Base-by-base conservation (phyloP, 1,139 yeast species). In the Trichomonascaceae sp. region DNA sequence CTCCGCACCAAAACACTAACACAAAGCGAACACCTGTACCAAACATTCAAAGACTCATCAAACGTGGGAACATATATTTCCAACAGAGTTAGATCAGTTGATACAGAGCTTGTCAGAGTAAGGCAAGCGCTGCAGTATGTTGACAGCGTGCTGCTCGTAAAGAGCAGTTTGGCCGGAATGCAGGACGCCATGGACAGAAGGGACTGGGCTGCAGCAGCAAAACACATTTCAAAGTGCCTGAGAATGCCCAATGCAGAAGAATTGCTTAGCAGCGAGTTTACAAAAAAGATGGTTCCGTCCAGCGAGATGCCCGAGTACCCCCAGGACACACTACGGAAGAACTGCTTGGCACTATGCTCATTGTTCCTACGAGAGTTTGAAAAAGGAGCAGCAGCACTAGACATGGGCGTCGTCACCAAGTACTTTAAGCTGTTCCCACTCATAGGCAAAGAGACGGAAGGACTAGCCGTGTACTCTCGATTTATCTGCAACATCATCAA, bases 281-380 rank as follows among this genome's bases (percentile, higher is more conserved):
- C 94, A 2, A 69, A 76, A 33, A 74, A 69, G 31, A 82, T 81
- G 48, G 89, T 89, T n/a, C 98, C 99, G 0, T 75, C 93, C 0
- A 66, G 81, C 5, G 93, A 82, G 35, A 67, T 85, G n/a, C 95
- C 96, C 0, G 93, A 82, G 37, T 61, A 69, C 34, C 97, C 98
- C 0, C 54, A 57, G 11, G 67, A 60, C 1, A 61, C 80, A 0
- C 50, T 89, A 1, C 52, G 59, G 1, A 63, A 62, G 13, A 82
- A 93, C 71, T 67, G 73, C 3, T 60, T 59, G 1, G 66, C 73
- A 29, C 62, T 87, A 38, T 74, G 73, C 2, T 54, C 54, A 2
- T 59, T 74, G 2, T 85, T 85, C 49, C 57, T 67, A 31, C 51
- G 62, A 3, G 76, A 75, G 44, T 89, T 89, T 54, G 66, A 66